phyloP scores from a whole-genome alignment of 306 rosid species.

The Gynostemma pentaphyllum region DNA sequence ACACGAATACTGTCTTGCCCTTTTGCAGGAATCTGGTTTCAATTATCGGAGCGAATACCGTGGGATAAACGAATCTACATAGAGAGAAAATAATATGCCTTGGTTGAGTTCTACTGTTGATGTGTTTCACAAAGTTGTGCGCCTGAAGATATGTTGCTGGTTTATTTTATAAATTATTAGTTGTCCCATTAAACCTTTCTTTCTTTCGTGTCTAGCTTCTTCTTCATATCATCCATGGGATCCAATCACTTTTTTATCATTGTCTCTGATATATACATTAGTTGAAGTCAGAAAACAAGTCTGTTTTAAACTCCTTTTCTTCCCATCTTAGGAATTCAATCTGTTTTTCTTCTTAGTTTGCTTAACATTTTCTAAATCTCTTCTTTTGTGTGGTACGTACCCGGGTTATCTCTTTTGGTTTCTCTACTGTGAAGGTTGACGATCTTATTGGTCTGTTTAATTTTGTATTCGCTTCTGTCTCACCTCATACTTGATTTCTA shows the following conservation, averaged over 20 bases:
- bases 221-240: constrained; percentile 49
- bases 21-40: not conserved
- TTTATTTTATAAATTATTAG: constrained; percentile 52
- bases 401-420: not conserved
- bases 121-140: constrained; percentile 59
- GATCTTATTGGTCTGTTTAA: not conserved
- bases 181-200: not conserved
- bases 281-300: constrained; percentile 31
- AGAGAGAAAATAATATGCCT: constrained; percentile 58
- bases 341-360: not conserved
- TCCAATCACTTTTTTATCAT: constrained; percentile 67
- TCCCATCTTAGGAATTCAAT: not conserved
- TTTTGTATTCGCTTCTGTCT: constrained; percentile 20
- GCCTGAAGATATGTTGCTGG: constrained; percentile 74
- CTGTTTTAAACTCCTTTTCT: not conserved
- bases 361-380: not conserved
- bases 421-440: not conserved
- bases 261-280: constrained; percentile 91
- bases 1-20: not conserved
- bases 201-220: not conserved
- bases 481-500: not conserved
- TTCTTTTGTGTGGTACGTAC: not conserved
- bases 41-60: not conserved
- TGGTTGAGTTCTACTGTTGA: constrained; percentile 69
- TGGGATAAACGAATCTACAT: not conserved